Evolutionary conservation across 2,329 filamentous ascomycete species (phyloP).

Genomic region (Nothomitra cinnamomea): DNA sequence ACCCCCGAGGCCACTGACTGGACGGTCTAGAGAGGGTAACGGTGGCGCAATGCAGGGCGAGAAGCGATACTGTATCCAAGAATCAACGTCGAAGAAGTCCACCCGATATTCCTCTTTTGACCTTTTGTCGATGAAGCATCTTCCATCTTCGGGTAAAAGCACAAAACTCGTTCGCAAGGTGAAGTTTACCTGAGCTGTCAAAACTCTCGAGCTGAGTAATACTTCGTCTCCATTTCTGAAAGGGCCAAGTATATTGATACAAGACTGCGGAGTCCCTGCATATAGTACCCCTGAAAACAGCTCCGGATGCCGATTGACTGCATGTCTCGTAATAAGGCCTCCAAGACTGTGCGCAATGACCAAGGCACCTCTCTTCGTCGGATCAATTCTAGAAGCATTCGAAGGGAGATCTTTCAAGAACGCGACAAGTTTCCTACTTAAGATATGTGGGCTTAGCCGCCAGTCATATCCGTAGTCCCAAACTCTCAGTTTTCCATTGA

Average conservation of each 20-base stretch:
- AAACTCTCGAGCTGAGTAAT: conserved; percentile 69
- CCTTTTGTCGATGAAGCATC: conserved; percentile 70
- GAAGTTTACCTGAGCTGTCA: conserved; percentile 89
- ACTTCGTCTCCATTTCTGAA: conserved; percentile 87
- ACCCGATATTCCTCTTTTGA: conserved; percentile 67
- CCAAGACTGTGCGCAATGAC: conserved; percentile 80
- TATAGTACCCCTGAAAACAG: conserved; percentile 77
- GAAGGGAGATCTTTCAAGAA: conserved; percentile 61
- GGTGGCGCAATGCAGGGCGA: conserved; percentile 59
- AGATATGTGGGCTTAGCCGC: conserved; percentile 65
- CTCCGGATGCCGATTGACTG: conserved; percentile 69
- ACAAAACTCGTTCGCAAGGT: conserved; percentile 73
- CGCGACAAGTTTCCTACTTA: conserved; percentile 52
- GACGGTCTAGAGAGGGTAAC: conserved; percentile 32
- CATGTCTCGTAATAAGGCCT: conserved; percentile 74
- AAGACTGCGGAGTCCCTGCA: conserved; percentile 68
- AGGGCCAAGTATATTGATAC: conserved; percentile 81
- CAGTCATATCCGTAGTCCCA: conserved; percentile 94
- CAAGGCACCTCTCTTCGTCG: conserved; percentile 47
- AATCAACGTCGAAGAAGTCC: conserved; percentile 65
- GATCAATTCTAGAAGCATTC: conserved; percentile 41
- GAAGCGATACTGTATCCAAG: conserved; percentile 62
- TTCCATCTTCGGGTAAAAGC: conserved; percentile 70
- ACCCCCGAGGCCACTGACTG: neutral
- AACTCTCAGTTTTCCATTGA: conserved; percentile 53